phyloP scores from a whole-genome alignment of 2,329 filamentous ascomycete species.

The Trichocomaceae sp. region DNA sequence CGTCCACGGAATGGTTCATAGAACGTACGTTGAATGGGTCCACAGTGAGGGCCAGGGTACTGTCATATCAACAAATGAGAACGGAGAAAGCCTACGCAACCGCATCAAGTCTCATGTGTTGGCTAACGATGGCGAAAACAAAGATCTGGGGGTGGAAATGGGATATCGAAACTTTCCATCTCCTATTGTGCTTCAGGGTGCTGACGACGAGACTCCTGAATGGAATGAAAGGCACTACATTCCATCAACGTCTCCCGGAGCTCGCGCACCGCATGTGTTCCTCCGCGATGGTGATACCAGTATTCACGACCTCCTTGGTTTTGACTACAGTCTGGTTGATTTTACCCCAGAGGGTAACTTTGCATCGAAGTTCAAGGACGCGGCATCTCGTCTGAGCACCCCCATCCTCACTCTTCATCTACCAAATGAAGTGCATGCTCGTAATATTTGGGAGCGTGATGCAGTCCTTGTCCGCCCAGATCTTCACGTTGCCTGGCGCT shows the following conservation, averaged over 20 bases:
- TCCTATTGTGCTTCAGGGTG: background rate
- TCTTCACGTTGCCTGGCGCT: too few relatives aligned
- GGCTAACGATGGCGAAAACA: background rate
- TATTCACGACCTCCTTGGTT: background rate
- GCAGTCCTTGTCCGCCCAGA: too few relatives aligned
- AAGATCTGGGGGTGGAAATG: background rate
- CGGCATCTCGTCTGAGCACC: too few relatives aligned
- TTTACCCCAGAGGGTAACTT: background rate
- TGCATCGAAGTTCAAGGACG: background rate
- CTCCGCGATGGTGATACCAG: background rate
- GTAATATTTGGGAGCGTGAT: too few relatives aligned
- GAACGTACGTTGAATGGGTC: background rate
- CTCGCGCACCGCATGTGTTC: background rate
- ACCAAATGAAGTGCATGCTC: too few relatives aligned
- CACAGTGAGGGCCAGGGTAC: background rate
- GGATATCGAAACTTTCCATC: background rate
- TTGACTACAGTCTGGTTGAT: background rate
- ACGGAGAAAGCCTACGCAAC: background rate
- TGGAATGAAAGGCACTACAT: background rate
- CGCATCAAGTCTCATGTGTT: background rate
- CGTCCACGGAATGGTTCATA: background rate
- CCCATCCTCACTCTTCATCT: too few relatives aligned
- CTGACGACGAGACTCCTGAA: background rate
- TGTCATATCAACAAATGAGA: background rate
- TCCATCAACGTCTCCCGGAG: background rate